Percentiles rank a stretch among this genome's conserved stretches.
These are phyloP conservation scores for Ceratocystis diversiconidia DNA, from an alignment of 2,329 filamentous ascomycete species.

Conservation along the genomic window DNA sequence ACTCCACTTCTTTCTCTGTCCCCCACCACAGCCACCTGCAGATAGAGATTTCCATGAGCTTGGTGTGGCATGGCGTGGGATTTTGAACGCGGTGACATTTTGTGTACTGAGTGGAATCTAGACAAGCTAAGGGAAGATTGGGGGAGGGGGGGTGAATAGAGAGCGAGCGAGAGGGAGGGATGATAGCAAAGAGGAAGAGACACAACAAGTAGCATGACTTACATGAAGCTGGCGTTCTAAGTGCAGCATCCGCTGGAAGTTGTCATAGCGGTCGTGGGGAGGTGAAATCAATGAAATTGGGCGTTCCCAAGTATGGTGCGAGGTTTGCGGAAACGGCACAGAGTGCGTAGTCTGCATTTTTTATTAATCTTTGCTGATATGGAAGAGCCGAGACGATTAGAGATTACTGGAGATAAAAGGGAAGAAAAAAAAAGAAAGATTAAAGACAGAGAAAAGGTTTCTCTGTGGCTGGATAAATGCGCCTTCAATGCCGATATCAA, in stretches of 20 bases:
- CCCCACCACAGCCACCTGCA: not conserved
- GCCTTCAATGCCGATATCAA: too few relatives aligned
- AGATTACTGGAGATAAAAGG: not conserved
- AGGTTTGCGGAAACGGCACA: not conserved
- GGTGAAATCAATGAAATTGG: not conserved
- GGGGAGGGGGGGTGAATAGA: not conserved
- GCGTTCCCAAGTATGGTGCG: not conserved
- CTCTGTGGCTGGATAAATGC: too few relatives aligned
- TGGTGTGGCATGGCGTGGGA: slow-evolving; percentile 2
- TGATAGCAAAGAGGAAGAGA: not conserved
- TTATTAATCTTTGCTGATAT: not conserved
- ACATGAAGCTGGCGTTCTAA: slow-evolving; percentile 13
- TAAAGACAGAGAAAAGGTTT: not conserved
- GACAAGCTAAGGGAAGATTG: not conserved
- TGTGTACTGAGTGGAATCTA: not conserved
- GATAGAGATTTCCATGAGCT: not conserved
- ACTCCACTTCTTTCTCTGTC: not conserved
- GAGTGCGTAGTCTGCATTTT: slow-evolving; percentile 1
- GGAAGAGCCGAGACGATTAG: not conserved
- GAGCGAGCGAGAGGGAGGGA: not conserved
- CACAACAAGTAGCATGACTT: not conserved
- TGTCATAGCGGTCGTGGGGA: slow-evolving; percentile 5
- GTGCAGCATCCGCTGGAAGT: slow-evolving; percentile 11
- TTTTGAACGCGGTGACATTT: not conserved
- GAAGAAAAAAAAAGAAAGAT: not conserved